These are phyloP conservation scores for Solanum peruvianum DNA, from an alignment of 257 asterid species.

Conservation along the genomic window DNA sequence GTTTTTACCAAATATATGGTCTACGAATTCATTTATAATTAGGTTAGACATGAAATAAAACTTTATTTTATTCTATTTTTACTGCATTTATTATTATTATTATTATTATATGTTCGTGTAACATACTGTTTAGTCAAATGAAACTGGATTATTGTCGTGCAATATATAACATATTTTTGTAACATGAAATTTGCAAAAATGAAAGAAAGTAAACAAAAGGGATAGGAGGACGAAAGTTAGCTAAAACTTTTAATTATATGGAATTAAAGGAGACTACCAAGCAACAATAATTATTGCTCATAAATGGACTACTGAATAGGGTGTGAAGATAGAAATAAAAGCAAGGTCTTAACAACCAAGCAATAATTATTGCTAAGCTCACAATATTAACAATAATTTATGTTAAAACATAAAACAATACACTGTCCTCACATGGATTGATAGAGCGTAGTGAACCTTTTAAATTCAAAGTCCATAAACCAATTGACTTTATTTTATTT, in stretches of 20 bases:
- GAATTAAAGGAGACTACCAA: neutral
- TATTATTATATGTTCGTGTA: too few relatives aligned
- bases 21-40: neutral
- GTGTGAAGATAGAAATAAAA: neutral
- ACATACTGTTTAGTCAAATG: neutral
- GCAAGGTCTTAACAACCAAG: neutral
- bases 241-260: neutral
- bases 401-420: neutral
- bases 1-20: neutral
- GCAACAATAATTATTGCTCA: neutral
- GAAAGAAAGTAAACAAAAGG: neutral
- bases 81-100: too few relatives aligned
- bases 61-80: neutral
- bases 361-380: neutral
- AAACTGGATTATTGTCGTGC: neutral
- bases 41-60: neutral
- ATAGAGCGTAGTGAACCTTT: neutral
- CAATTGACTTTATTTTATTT: neutral
- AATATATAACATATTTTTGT: neutral
- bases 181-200: neutral
- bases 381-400: neutral
- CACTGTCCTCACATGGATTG: neutral
- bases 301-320: neutral
- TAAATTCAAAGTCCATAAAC: neutral
- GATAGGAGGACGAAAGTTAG: neutral